Evolutionary conservation across 768 basidiomycete genomes (phyloP), one percentile per base, ranked within the genome.

Genomic region (Mycena vulgaris): DNA sequence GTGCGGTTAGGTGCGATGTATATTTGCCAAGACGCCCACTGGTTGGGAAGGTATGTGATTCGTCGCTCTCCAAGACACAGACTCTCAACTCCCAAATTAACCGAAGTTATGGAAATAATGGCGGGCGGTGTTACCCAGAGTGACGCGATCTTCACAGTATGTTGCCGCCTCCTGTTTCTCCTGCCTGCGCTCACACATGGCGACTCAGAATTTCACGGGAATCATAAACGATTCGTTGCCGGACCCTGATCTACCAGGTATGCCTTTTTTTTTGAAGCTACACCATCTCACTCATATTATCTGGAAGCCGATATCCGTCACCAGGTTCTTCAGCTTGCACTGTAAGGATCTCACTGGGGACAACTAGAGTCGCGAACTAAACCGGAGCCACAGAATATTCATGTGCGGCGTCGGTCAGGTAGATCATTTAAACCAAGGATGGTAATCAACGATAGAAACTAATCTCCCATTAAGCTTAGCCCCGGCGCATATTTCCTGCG

Each of bases 401-500:
- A 84, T 88, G 75, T 89, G 90, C 63, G 85, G 89, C 13, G 82
- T 91, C 58, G 86, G 83, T 14, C 86, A 73, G 67, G 71, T 72
- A 47, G 4, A 11, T 11, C n/a, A n/a, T 45, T 9, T 28, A 2
- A n/a, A 37, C 19, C 21, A 17, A 40, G 27, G 1, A 8, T n/a
- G 17, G 10, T 16, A 27, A 16, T 51, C 16, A 53, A 27, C 2
- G 19, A 16, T 5, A 17, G 30, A 59, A 3, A 49, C 39, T 58
- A 4, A 56, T 45, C 21, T 39, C 27, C 5, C 52, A 47, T 14
- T 58, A 85, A 93, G 71, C 83, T 91, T 19, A 93, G 92, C 73
- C 89, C 90, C 0, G 92, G 91, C 13, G 92, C 92, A 10, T 93
- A 92, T 74, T 89, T 93, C 53, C 83, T 93, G 17, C 87, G 90